Evolutionary conservation across 352 stramenopile species (phyloP), one percentile per base, ranked within the genome.

Genomic region (Phytophthora meadii): DNA sequence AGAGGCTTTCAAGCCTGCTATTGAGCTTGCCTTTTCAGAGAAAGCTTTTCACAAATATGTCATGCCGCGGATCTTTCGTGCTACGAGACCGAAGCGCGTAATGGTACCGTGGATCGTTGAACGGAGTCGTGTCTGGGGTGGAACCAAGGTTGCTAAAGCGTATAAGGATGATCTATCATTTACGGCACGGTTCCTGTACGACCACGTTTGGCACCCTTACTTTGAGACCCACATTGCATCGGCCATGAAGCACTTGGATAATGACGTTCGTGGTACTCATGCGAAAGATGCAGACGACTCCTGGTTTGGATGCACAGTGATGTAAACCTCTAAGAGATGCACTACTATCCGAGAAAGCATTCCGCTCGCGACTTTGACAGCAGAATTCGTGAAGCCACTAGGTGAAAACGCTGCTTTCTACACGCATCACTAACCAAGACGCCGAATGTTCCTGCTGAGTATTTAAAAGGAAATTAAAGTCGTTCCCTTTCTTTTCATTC

Each of bases 21-120:
- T 94, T 9, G 74, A 77, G 1, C 63, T 86, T 4, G 82, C 81
- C 14, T 94, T 94, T 67, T 90, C 78, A 24, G 79, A 93, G 36
- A 64, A 77, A 4, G 79, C 87, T 4, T 94, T 94, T 51, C 73
- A 90, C 57, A 65, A 68, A 14, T 94, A 89, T 42, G 84, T 94
- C 6, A 87, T 93, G 72, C 87, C 87, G 4, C 81, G 84, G 10
- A 77, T 93, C 19, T 87, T 92, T 53, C 81, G 82, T 25, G 76
- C 77, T 5, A 87, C 72, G 0, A 81, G 74, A 40, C 84, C 87
- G 6, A 92, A 92, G 68, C 70, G 72, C 10, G 70, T 93, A 5
- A 83, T 93, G 48, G 79, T 94, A 10, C 84, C 85, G 7, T 94
- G 87, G 87, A 93, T 94, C 25, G 82, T 93, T 17, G 87, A 94